Base-by-base conservation (phyloP, 192 early-diverging fungal genomes). In the Gonapodya prolifera region DNA sequence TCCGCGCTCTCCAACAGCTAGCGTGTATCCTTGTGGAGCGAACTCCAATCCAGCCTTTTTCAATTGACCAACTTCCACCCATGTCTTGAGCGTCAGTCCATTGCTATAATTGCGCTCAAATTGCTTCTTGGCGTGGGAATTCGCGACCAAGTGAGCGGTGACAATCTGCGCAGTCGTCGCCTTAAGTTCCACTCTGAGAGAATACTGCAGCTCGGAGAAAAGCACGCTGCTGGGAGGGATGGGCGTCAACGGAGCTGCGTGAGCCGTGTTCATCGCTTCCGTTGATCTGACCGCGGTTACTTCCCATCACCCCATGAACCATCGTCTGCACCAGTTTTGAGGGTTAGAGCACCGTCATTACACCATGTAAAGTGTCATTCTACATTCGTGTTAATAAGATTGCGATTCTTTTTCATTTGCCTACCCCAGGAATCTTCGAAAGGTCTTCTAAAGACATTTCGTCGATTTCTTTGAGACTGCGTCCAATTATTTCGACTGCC, bases 111-210 rank as follows among this genome's bases (percentile, higher is more conserved):
- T 8, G 45, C 45, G 45, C 61, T 86, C 85, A 78, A 89, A 89
- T 35, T 86, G 83, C 8, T 83, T 75, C 32, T 69, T 80, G 34
- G 85, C 70, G 75, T 87, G 83, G 36, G 88, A 86, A 70, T 89
- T 89, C 31, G 88, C 86, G 0, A 89, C 70, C 0, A 79, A 80
- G 35, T 81, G 81, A 0, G 83, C 84, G 29, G 82, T 79, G 13
- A 86, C 78, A 31, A 89, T 88, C 2, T 85, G 79, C 13, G 86
- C 87, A n/a, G 86, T 89, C 69, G 87, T 86, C 1, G 88, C 80
- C 1, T 83, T 75, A 61, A 89, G 81, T 1, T 84, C 79, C 13
- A 89, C 83, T 78, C 87, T 86, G 28, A 89, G 79, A n/a, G 79
- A 82, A 75, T 89, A 89, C 69, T 88, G 86, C 18, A 88, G 78